phyloP scores from a whole-genome alignment of 768 basidiomycete species.

The Hericium alpestre region DNA sequence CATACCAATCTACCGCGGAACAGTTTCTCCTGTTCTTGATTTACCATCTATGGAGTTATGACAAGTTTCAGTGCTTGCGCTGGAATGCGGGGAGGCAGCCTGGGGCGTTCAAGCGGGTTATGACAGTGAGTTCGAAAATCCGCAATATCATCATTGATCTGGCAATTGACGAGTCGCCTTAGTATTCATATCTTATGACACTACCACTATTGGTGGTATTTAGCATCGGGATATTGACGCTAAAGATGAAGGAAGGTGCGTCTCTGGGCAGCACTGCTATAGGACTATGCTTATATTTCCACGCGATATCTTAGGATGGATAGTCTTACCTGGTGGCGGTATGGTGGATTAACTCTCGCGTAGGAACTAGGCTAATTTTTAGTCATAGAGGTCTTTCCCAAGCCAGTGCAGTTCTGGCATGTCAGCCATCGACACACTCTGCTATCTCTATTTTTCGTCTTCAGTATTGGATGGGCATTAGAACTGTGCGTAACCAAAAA shows the following conservation, averaged over 20 bases:
- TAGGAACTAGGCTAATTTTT: constrained; percentile 3
- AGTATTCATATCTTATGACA: constrained; percentile 73
- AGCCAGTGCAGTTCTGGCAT: constrained; percentile 44
- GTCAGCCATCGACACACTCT: constrained; percentile 38
- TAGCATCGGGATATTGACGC: constrained; percentile 43
- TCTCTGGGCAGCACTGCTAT: not conserved
- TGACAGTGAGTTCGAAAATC: constrained; percentile 54
- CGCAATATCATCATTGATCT: not conserved
- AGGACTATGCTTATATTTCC: not conserved
- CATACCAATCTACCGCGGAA: constrained; percentile 1
- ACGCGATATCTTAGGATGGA: constrained; percentile 1
- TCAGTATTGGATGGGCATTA: constrained; percentile 67
- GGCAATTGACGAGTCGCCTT: constrained; percentile 7
- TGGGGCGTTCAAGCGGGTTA: constrained; percentile 79
- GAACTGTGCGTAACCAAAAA: constrained; percentile 48
- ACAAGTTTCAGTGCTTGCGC: constrained; percentile 61
- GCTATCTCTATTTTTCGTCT: constrained; percentile 57
- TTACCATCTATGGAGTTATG: constrained; percentile 73
- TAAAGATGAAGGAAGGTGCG: constrained; percentile 70
- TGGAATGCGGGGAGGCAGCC: constrained; percentile 72
- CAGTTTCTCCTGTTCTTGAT: constrained; percentile 62
- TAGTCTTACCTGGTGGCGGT: constrained; percentile 15
- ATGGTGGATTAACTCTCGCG: no score
- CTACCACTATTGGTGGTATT: constrained; percentile 59
- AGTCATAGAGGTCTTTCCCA: constrained; percentile 37